Percentiles rank a stretch among this genome's conserved stretches.
phyloP scores from a whole-genome alignment of 768 basidiomycete genomes.

The Boletus vinaceobasis region DNA sequence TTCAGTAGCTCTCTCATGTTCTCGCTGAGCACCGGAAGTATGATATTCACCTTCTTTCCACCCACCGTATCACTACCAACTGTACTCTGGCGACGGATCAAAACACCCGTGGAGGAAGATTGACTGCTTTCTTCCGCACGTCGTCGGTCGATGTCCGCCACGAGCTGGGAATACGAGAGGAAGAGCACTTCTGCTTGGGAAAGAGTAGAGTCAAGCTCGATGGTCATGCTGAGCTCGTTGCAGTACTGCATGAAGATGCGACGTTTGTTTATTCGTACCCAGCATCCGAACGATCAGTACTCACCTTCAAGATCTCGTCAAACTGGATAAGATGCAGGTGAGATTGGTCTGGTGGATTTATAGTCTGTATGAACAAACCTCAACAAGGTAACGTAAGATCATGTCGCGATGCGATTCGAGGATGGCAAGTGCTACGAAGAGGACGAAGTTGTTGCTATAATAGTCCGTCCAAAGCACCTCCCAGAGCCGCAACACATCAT shows the following conservation, averaged over 20 bases:
- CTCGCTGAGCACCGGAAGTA: slow-evolving; percentile 53
- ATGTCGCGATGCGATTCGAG: slow-evolving; percentile 95
- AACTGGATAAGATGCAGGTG: slow-evolving; percentile 48
- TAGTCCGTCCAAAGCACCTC: slow-evolving; percentile 93
- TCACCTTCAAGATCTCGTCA: slow-evolving; percentile 42
- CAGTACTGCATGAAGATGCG: slow-evolving; percentile 56
- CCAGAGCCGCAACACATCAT: slow-evolving; percentile 88
- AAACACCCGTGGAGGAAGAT: slow-evolving; percentile 20
- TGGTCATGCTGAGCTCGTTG: slow-evolving; percentile 93
- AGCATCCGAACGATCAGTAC: not conserved
- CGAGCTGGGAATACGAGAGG: slow-evolving; percentile 83
- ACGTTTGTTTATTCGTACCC: slow-evolving; percentile 1
- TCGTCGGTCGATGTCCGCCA: slow-evolving; percentile 85
- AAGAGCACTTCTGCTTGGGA: slow-evolving; percentile 97
- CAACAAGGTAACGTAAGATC: slow-evolving; percentile 90
- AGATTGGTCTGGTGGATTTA: not conserved
- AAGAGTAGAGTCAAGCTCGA: slow-evolving; percentile 93
- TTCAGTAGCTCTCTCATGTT: slow-evolving; percentile 60
- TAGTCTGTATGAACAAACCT: slow-evolving; percentile 50
- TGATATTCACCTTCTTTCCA: slow-evolving; percentile 29
- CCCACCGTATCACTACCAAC: not conserved
- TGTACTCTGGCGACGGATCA: slow-evolving; percentile 34
- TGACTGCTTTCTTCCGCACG: slow-evolving; percentile 50
- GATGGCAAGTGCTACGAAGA: slow-evolving; percentile 92
- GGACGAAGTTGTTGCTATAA: slow-evolving; percentile 82